Base-by-base conservation (phyloP, 1,139 yeast species). In the Citeromyces siamensis region DNA sequence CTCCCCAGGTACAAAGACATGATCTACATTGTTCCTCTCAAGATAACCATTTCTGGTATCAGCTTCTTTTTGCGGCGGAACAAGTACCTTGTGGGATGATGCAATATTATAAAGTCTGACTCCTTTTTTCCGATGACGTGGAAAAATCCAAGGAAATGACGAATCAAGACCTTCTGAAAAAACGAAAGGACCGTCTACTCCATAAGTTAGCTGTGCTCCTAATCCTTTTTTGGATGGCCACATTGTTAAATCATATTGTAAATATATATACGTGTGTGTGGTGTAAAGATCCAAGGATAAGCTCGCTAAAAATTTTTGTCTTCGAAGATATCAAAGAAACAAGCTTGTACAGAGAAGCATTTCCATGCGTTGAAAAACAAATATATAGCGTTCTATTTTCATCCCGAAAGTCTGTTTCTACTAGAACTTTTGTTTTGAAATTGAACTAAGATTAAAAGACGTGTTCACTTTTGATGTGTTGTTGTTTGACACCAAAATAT, bases 141-240 rank as follows among this genome's bases (percentile, higher is more conserved):
- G 54, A 38, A 55, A 52, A 7, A 37, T 39, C 56, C 47, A 55
- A n/a, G 46, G 47, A 31, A 38, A 33, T 3, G 37, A 43, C 0
- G 41, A 35, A 26, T 45, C 44, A 4, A 36, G 38, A 17, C 44
- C 43, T 8, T 46, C 44, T 1, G 42, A 38, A 35, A 40, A 41
- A 2, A 58, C 33, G 7, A 45, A 40, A 43, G 59, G 48, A 3
- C 71, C 64, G 19, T 50, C 42, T 1, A 60, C 50, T 3, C 71
- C 71, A 41, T 59, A 60, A 13, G 62, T 46, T 37, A 65, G 53
- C 48, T 60, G 66, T 4, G 51, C 55, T 2, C 71, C 71, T 20
- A 62, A 51, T 2, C 68, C 68, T 31, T 50, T 43, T 40, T 58
- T 64, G 20, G 56, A 55, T 27, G 70, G 69, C 65, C 68, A 64